A percentile compares a stretch with the other conserved stretches of the same genome.
Conservation (phyloP, 1,284 basidiomycete genomes). For the Pseudozyma tsukubaensis region DNA sequence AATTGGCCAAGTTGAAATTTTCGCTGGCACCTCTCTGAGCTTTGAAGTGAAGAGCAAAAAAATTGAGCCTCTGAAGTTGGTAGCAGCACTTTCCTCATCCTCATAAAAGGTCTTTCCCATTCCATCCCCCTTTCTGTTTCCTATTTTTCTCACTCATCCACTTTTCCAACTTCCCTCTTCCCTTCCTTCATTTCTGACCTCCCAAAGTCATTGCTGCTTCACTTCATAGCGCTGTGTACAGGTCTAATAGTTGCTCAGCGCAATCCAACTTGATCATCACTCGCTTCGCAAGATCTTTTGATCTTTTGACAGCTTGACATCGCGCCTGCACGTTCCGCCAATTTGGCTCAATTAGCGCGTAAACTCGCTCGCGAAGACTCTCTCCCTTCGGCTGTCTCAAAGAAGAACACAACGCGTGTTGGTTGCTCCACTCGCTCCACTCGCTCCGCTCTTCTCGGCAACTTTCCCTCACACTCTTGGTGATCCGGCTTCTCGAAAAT, state of each 20-base stretch:
- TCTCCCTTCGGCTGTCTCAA: constrained; percentile 7
- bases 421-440: background rate
- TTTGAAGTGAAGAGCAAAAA: no score
- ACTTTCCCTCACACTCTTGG: background rate
- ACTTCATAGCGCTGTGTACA: background rate
- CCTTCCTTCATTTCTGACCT: background rate
- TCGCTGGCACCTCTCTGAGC: background rate
- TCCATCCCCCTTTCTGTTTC: background rate
- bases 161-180: background rate
- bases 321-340: background rate
- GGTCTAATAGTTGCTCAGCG: background rate
- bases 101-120: background rate
- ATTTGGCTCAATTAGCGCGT: constrained; percentile 9
- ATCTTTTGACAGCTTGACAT: no score
- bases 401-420: background rate
- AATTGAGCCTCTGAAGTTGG: no score
- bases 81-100: no score
- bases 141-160: background rate
- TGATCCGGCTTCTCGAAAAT: no score
- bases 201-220: background rate
- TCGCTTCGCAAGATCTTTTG: background rate
- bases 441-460: background rate
- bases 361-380: background rate
- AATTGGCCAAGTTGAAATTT: constrained; percentile 1
- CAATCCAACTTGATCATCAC: background rate